phyloP scores from a whole-genome alignment of 2,329 filamentous ascomycete genomes.

The Hypoxylon sp. region DNA sequence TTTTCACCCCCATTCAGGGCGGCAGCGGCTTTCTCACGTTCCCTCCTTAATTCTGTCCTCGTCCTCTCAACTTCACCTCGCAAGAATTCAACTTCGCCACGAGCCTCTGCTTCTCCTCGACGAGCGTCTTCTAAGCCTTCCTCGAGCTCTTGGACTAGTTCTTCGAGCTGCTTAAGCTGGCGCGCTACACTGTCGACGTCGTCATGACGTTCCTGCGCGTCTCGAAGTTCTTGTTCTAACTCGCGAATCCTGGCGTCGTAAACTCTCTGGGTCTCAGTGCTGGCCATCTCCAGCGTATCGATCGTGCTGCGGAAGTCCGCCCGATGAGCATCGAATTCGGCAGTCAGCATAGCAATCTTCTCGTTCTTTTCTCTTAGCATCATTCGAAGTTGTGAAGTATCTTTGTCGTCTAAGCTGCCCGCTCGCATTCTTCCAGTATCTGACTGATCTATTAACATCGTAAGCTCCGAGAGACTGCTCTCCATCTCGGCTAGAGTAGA shows the following conservation, averaged over 20 bases:
- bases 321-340: conserved; percentile 93
- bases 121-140: conserved; percentile 96
- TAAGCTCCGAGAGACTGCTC: conserved; percentile 58
- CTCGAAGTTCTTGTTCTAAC: conserved; percentile 83
- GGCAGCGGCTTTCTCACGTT: conserved; percentile 83
- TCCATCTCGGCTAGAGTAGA: conserved; percentile 90
- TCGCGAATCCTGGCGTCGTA: conserved; percentile 95
- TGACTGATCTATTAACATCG: conserved; percentile 75
- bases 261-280: conserved; percentile 93
- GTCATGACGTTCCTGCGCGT: conserved; percentile 83
- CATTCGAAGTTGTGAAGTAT: conserved; percentile 81
- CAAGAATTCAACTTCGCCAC: conserved; percentile 95
- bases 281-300: conserved; percentile 94
- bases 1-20: conserved; percentile 64
- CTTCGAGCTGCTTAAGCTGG: conserved; percentile 94
- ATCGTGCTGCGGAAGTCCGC: conserved; percentile 98
- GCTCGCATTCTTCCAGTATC: conserved; percentile 60
- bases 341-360: conserved; percentile 91
- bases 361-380: conserved; percentile 95
- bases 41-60: conserved; percentile 85
- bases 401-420: conserved; percentile 74
- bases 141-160: conserved; percentile 95
- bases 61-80: conserved; percentile 94
- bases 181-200: conserved; percentile 92
- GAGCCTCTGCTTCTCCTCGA: conserved; percentile 92